Evolutionary conservation across 805 yeast genomes (phyloP), one percentile per base, ranked within the genome.

Genomic region (Monosporozyma solicola): DNA sequence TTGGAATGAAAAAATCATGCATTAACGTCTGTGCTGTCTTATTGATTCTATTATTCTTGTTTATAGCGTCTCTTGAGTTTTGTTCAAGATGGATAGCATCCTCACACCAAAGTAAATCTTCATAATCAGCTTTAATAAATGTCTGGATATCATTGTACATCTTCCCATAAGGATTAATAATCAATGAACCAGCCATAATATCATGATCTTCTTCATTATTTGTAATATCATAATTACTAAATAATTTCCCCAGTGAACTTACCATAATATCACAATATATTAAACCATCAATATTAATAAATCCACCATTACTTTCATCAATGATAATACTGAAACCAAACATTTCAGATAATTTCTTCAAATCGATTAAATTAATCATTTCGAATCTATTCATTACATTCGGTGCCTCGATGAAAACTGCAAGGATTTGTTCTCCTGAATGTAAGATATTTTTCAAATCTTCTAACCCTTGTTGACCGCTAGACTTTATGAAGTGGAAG

Each of bases 251-350:
- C 56, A 94, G 74, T 8, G 97, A 88, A 33, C 92, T 80, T 35
- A 84, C 94, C 15, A 87, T 85, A 49, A 91, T 78, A 68, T 94
- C 99, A n/a, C 88, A 84, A 65, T 80, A 85, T 22, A 88, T 85
- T 53, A 89, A 73, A 4, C 86, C 86, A 59, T 88, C 86, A 49
- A 90, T 78, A 69, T 94, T 94, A 55, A 86, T 76, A 63, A 89
- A 84, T 62, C 94, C 94, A 15, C 97, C 97, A 24, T 91, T 86
- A 1, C 98, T 94, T 65, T 94, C 99, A 70, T 94, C 99, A 41
- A 94, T 85, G 16, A 87, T 87, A 35, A 94, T 81, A 15, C 83
- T 83, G 69, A 94, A 94, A 2, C 78, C 76, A 70, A 77, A 87
- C 59, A 83, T 74, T 55, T 80, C 80, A 3, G 95, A 82, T 52